Base-by-base conservation (phyloP, 106 monocot species). In the Dactylorhiza incarnata region DNA sequence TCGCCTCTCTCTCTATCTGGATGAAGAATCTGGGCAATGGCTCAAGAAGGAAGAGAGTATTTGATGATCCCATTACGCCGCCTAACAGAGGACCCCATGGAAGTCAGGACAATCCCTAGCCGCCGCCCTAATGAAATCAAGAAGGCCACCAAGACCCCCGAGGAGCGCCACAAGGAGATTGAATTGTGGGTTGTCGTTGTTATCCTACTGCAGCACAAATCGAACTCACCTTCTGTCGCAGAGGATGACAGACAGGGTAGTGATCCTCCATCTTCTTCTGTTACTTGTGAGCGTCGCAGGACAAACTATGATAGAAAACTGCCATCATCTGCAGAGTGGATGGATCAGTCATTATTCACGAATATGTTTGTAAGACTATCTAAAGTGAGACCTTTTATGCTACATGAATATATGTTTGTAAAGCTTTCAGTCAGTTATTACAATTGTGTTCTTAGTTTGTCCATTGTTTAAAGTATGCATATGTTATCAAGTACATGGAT, bases 101-200 rank as follows among this genome's bases (percentile, higher is more conserved):
- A 96, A 82, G 80, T 85, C 5, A 80, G 84, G 22, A 43, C 89
- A 10, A 79, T 84, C 0, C 92, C 75, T 29, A 11, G 75, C 8
- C 84, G 90, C 45, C 86, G 93, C 0, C 85, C 86, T n/a, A 96
- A 93, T 45, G 95, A 96, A 84, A 93, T 93, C 62, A 96, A 96
- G 86, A 96, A 93, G 77, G 93, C 88, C 17, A 87, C 79, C 0
- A 96, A 96, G 79, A 96, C 90, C 48, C 83, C 79, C 0, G 95
- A 96, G 73, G 95, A 96, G 82, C 83, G 93, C 14, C 88, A 93
- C 55, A 90, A 89, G 77, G 93, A 93, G 83, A 96, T 96, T 16
- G 95, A 96, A 81, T 90, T 93, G 17, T 83, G 92, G 9, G 90
- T 96, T 6, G 90, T 93, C 37, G 95, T 90, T 5, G 90, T 90